Conservation (phyloP, 805 yeast genomes). For the Metschnikowia peoriensis region DNA sequence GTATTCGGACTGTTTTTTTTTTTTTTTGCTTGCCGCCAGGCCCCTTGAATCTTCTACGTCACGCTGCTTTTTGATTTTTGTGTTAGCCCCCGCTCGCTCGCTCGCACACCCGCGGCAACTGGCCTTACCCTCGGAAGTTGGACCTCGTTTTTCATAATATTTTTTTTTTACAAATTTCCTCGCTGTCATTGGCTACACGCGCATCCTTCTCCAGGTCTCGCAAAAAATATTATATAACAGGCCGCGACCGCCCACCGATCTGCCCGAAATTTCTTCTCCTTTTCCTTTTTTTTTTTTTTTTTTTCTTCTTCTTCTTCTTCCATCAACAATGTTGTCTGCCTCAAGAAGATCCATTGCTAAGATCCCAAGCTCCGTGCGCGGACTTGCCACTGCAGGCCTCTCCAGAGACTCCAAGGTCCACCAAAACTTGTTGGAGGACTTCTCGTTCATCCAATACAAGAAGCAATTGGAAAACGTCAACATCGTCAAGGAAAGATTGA, state of each 20-base stretch:
- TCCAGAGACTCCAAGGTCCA: slow-evolving; percentile 25
- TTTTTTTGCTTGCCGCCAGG: not conserved
- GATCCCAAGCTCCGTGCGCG: slow-evolving; percentile 22
- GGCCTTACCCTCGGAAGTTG: slow-evolving; percentile 16
- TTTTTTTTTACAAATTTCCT: slow-evolving; percentile 22
- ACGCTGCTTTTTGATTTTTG: too few relatives aligned
- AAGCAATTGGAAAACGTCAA: slow-evolving; percentile 84
- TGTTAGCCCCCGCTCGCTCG: not conserved
- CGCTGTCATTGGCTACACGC: slow-evolving; percentile 23
- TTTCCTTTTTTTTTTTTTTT: slow-evolving; percentile 4
- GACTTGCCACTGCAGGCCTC: slow-evolving; percentile 23
- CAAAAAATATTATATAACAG: slow-evolving; percentile 12
- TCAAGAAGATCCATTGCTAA: slow-evolving; percentile 32
- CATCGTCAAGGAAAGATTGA: slow-evolving; percentile 76
- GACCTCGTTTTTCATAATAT: not conserved
- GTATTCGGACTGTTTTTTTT: too few relatives aligned
- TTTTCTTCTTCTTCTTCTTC: slow-evolving; percentile 2
- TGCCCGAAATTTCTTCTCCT: not conserved
- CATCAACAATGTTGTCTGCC: slow-evolving; percentile 40
- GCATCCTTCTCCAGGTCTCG: slow-evolving; percentile 14
- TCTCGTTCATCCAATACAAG: slow-evolving; percentile 89
- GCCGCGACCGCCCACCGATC: slow-evolving; percentile 5
- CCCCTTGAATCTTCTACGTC: not conserved
- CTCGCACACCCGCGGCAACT: not conserved
- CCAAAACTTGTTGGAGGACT: slow-evolving; percentile 78